Percentiles rank a stretch among this genome's conserved stretches.
Evolutionary conservation across 148 eudicot species (phyloP).

Genomic region (Silene uniflora): DNA sequence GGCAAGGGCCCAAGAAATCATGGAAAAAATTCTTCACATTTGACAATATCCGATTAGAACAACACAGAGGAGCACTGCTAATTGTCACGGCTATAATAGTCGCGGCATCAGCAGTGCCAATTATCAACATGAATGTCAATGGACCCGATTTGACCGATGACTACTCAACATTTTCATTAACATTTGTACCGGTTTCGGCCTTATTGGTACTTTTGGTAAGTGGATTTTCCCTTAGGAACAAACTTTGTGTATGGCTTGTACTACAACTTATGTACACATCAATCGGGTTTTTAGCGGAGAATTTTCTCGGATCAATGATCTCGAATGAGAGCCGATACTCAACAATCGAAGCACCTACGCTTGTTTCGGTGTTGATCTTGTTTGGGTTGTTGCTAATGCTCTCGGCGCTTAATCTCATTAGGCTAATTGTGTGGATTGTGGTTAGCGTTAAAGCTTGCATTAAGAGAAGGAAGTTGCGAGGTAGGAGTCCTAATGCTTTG

Average conservation of each 20-base stretch:
- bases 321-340: slow-evolving; percentile 23
- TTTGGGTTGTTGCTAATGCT: slow-evolving; percentile 16
- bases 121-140: slow-evolving; percentile 15
- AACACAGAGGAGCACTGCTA: slow-evolving; percentile 23
- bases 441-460: neutral
- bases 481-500: neutral
- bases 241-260: slow-evolving; percentile 27
- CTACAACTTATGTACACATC: slow-evolving; percentile 33
- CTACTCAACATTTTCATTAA: slow-evolving; percentile 4
- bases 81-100: slow-evolving; percentile 24
- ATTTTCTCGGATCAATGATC: slow-evolving; percentile 20
- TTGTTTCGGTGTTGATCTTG: slow-evolving; percentile 21
- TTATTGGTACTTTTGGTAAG: slow-evolving; percentile 21
- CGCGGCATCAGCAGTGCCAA: slow-evolving; percentile 19
- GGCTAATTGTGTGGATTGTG: slow-evolving; percentile 22
- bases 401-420: slow-evolving; percentile 23
- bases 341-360: neutral
- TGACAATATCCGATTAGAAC: slow-evolving; percentile 10
- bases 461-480: slow-evolving; percentile 2
- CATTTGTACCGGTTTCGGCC: slow-evolving; percentile 24
- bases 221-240: slow-evolving; percentile 31
- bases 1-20: slow-evolving; percentile 11
- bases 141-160: slow-evolving; percentile 9
- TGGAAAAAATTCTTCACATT: slow-evolving; percentile 32
- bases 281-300: slow-evolving; percentile 20